phyloP scores from a whole-genome alignment of 2,329 filamentous ascomycete species.

The Alternaria brassicicola region DNA sequence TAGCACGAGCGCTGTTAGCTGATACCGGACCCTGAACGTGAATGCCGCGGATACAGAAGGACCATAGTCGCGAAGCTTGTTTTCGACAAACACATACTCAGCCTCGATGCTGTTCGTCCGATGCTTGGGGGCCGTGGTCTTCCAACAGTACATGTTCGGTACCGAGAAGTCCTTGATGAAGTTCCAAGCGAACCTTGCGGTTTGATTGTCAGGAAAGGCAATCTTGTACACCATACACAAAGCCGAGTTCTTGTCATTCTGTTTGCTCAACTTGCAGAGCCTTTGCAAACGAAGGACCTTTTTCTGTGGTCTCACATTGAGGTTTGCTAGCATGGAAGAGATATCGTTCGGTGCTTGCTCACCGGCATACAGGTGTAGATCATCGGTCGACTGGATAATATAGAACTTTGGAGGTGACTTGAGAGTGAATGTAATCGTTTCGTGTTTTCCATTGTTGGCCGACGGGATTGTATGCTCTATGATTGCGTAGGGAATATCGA shows the following conservation, averaged over 20 bases:
- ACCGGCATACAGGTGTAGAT: slow-evolving; percentile 29
- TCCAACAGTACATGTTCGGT: slow-evolving; percentile 21
- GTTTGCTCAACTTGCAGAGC: slow-evolving; percentile 45
- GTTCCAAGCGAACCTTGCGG: slow-evolving; percentile 44
- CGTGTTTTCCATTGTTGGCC: slow-evolving; percentile 24
- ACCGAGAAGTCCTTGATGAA: slow-evolving; percentile 35
- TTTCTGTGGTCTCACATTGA: slow-evolving; percentile 8
- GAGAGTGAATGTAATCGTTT: slow-evolving; percentile 47
- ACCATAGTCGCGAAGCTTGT: slow-evolving; percentile 51
- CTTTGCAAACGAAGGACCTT: slow-evolving; percentile 29
- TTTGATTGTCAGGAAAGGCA: slow-evolving; percentile 23
- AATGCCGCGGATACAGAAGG: slow-evolving; percentile 3
- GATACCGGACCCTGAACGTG: slow-evolving; percentile 28
- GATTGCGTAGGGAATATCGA: slow-evolving; percentile 54
- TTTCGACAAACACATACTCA: slow-evolving; percentile 64
- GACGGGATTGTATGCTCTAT: slow-evolving; percentile 48
- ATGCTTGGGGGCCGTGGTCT: slow-evolving; percentile 54
- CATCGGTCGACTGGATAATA: slow-evolving; percentile 20
- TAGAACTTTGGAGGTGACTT: slow-evolving; percentile 50
- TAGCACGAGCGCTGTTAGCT: slow-evolving; percentile 34
- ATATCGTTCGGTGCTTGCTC: not conserved
- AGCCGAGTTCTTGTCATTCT: slow-evolving; percentile 50
- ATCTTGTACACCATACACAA: slow-evolving; percentile 60
- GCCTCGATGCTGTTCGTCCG: slow-evolving; percentile 62
- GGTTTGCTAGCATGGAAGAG: not conserved